Evolutionary conservation across 805 yeast species (phyloP), one percentile per base, ranked within the genome.

Genomic region (Pichia nanzhaoensis): DNA sequence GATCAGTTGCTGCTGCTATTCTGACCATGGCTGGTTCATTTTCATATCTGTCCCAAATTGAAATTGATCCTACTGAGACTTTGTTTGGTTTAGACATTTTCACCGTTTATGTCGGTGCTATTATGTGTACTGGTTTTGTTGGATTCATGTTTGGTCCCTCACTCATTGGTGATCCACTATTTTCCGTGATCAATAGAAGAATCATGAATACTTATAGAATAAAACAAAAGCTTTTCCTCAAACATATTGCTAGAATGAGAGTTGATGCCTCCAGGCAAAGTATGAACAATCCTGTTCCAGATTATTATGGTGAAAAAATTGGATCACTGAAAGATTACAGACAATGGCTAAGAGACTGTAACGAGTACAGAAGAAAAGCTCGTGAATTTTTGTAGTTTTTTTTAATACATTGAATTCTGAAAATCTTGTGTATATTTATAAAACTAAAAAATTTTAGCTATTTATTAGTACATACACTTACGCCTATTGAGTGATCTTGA

Each of bases 261-360:
- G 97, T 90, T 27, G 95, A 93, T 68, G 96, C 99, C 18, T 76
- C 90, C 17, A 79, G 84, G 46, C 96, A 90, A 67, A 79, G 89
- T 58, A 83, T 89, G 66, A 75, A 85, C 45, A 93, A 91, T 66
- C 98, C 98, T 13, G 95, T 93, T 39, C 96, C 97, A n/a, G 99
- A 93, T 65, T 93, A 89, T 67, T 93, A 93, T 61, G 99, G 99
- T 34, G 99, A 93, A 68, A 86, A 86, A 65, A 90, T 93, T 50
- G 87, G 88, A 43, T 83, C 95, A 43, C 66, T 91, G 59, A 77
- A 78, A 55, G 90, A 80, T 53, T 93, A 93, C 67, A 84, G 89
- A 67, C 93, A 86, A 64, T 93, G 99, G 99, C 73, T 93, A 57
- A 79, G 98, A 58, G 98, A 93, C 64, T 86, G 96, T 59, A 83